Percentiles rank a stretch among this genome's conserved stretches.
phyloP scores from a whole-genome alignment of 768 basidiomycete species.

The Podaxis carcinomalis region DNA sequence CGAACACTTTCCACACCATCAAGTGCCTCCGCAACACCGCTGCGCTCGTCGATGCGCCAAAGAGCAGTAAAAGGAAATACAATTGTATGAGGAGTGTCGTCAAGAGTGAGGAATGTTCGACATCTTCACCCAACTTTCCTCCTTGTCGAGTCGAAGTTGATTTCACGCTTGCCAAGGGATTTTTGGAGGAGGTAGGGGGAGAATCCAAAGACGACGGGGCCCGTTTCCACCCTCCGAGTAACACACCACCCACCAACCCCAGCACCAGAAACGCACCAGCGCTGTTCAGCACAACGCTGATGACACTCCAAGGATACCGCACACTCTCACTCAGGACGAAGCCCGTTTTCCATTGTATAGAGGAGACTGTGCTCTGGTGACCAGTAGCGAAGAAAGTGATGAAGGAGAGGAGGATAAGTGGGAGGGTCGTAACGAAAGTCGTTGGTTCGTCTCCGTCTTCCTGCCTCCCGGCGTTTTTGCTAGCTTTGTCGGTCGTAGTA shows the following conservation, averaged over 20 bases:
- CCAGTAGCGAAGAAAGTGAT: slow-evolving; percentile 85
- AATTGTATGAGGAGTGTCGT: slow-evolving; percentile 61
- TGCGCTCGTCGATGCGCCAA: slow-evolving; percentile 69
- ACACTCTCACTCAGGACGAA: slow-evolving; percentile 67
- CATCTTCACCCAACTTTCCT: slow-evolving; percentile 23
- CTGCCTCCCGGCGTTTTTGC: background rate
- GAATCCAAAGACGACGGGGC: slow-evolving; percentile 44
- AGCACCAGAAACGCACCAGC: slow-evolving; percentile 22
- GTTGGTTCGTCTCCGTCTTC: slow-evolving; percentile 24
- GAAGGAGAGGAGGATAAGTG: slow-evolving; percentile 71
- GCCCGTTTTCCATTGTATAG: slow-evolving; percentile 93
- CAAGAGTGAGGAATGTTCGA: slow-evolving; percentile 39
- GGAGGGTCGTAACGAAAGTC: slow-evolving; percentile 17
- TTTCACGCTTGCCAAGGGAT: background rate
- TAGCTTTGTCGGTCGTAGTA: slow-evolving; percentile 21
- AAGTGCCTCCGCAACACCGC: slow-evolving; percentile 78
- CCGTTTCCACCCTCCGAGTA: slow-evolving; percentile 84
- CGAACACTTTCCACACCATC: slow-evolving; percentile 99
- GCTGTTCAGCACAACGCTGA: slow-evolving; percentile 75
- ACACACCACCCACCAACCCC: slow-evolving; percentile 41
- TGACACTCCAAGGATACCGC: slow-evolving; percentile 68
- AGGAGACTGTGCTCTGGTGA: slow-evolving; percentile 82
- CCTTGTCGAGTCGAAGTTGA: too few relatives aligned
- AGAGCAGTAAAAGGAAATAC: slow-evolving; percentile 60
- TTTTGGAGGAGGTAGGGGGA: background rate